Evolutionary conservation across 768 basidiomycete species (phyloP).

Genomic region (Auricularia sp.): DNA sequence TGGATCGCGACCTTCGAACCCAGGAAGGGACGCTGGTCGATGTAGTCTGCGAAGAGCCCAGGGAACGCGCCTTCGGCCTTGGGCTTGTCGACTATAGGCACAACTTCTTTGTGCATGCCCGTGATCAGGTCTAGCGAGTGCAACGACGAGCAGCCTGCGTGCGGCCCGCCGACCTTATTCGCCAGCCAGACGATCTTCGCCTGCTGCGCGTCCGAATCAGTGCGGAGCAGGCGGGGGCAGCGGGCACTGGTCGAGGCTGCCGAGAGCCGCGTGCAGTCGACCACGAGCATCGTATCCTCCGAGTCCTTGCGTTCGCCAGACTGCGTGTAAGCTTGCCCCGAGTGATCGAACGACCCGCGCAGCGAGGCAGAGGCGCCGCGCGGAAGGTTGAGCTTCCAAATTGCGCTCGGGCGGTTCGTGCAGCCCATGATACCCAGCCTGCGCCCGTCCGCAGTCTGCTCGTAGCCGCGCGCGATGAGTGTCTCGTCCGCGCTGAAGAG

Average conservation of each 20-base stretch:
- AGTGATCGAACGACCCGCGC: background rate
- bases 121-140: slow-evolving; percentile 30
- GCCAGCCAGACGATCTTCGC: slow-evolving; percentile 42
- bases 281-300: background rate
- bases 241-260: slow-evolving; percentile 25
- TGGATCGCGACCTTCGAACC: slow-evolving; percentile 28
- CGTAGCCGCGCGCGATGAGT: slow-evolving; percentile 53
- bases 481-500: slow-evolving; percentile 33
- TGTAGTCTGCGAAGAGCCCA: slow-evolving; percentile 47
- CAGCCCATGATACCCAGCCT: slow-evolving; percentile 50
- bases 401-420: slow-evolving; percentile 45
- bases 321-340: background rate
- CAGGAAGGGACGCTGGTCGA: slow-evolving; percentile 34
- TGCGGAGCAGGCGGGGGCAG: slow-evolving; percentile 41
- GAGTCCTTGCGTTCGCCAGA: background rate
- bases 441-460: slow-evolving; percentile 45
- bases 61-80: slow-evolving; percentile 36
- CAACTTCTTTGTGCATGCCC: slow-evolving; percentile 19
- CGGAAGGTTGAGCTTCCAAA: slow-evolving; percentile 36
- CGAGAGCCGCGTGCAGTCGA: background rate
- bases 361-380: background rate
- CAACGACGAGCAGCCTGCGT: slow-evolving; percentile 44
- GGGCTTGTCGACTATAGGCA: slow-evolving; percentile 34
- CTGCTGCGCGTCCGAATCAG: slow-evolving; percentile 1
- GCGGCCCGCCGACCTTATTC: slow-evolving; percentile 45